These are phyloP conservation scores for Metarhizium anisopliae DNA, from an alignment of 2,329 filamentous ascomycete species.

Conservation along the genomic window DNA sequence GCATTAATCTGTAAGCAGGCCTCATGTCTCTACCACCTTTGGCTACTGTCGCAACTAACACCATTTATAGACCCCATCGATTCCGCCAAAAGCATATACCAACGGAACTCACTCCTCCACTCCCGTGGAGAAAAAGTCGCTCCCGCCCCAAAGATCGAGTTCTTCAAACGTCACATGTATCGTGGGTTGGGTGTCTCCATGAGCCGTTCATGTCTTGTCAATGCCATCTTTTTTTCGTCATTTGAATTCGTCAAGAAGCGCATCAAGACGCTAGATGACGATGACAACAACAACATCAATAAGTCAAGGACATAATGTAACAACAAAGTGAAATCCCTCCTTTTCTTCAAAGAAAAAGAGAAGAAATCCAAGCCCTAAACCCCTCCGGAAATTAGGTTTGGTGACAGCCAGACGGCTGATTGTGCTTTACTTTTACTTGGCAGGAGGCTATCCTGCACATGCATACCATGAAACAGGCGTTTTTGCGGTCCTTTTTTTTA, in stretches of 20 bases:
- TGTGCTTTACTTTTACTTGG: constrained; percentile 11
- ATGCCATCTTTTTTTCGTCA: constrained; percentile 82
- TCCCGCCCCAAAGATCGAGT: constrained; percentile 63
- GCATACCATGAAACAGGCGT: constrained; percentile 6
- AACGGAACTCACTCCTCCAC: constrained; percentile 68
- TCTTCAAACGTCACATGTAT: constrained; percentile 72
- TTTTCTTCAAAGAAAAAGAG: background rate
- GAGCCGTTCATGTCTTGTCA: constrained; percentile 71
- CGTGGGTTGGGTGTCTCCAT: constrained; percentile 76
- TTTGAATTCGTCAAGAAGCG: constrained; percentile 76
- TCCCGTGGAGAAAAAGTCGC: constrained; percentile 55
- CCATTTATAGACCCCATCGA: constrained; percentile 54
- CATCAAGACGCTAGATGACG: constrained; percentile 42
- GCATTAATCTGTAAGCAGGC: constrained; percentile 51
- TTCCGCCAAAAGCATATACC: constrained; percentile 78
- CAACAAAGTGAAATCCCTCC: constrained; percentile 3
- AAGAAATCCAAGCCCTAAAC: background rate
- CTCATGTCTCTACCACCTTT: background rate
- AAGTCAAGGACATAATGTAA: constrained; percentile 7
- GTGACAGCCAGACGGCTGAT: background rate
- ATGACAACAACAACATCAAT: constrained; percentile 19
- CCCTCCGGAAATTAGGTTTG: background rate
- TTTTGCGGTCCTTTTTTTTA: background rate
- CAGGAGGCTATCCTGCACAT: background rate
- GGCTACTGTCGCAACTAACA: constrained; percentile 1